Evolutionary conservation across 1,284 basidiomycete genomes (phyloP), one percentile per base, ranked within the genome.

Genomic region (Kalmanozyma brasiliensis): DNA sequence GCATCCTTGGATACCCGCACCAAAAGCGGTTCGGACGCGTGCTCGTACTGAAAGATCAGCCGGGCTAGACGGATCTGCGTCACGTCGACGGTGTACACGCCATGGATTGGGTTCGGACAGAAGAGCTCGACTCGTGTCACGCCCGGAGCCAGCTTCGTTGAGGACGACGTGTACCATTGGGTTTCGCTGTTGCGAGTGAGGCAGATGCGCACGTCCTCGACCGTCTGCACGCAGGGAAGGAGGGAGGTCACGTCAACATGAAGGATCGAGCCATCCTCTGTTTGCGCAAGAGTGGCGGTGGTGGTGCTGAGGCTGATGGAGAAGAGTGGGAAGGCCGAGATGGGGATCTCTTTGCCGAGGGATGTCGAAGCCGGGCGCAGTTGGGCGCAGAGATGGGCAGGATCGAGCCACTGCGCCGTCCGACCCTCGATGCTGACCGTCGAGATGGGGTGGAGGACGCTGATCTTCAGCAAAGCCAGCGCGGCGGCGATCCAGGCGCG

Each of bases 401-500:
- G 47, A 20, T 69, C 59, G 14, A 45, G 51, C 70, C 70, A 73
- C 20, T 49, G 43, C 9, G 32, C 47, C 11, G 52, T 41, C 14
- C 47, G 32, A 4, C n/a, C 17, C 11, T 62, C 59, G 9, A 49
- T 13, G 17, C 19, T 49, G 14, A n/a, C n/a, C n/a, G n/a, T n/a
- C 19, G n/a, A 7, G 19, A 17, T 10, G 14, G 7, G 11, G 22
- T 36, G 1, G 34, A 8, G 8, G 34, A 52, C 49, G 38, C 49
- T 52, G 23, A 44, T 46, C n/a, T 36, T 45, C 45, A 71, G 45
- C 19, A 58, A 62, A 13, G 62, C 49, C 43, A 74, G 30, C 16
- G 63, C 49, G 51, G 88, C 86, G 26, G 92, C 84, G 8, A 89
- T 84, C 91, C 91, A 93, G 72, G 91, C 90, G 36, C 85, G 83